Percentiles rank a stretch among this genome's conserved stretches.
Evolutionary conservation across 768 basidiomycete species (phyloP).

Genomic region (Trametes punicea): DNA sequence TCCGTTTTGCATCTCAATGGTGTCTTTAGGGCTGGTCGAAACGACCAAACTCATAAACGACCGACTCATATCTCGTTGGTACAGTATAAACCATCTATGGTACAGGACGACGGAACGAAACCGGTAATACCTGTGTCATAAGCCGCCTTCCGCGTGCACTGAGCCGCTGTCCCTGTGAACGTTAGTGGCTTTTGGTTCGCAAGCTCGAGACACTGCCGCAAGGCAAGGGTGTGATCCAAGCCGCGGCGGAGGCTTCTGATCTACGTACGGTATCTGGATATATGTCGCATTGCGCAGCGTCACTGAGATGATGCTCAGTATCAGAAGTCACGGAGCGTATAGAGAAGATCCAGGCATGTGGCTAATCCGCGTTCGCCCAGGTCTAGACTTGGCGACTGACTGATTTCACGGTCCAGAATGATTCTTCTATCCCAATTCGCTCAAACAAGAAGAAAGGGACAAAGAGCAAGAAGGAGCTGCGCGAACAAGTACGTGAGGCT

Average conservation of each 20-base stretch:
- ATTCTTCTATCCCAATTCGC: constrained; percentile 60
- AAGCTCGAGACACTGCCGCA: constrained; percentile 10
- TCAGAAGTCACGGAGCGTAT: constrained; percentile 53
- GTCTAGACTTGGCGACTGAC: no score
- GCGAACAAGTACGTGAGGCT: constrained; percentile 53
- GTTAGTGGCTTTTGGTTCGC: constrained; percentile 65
- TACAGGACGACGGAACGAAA: constrained; percentile 72
- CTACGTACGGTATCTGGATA: constrained; percentile 34
- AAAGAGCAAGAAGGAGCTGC: constrained; percentile 72
- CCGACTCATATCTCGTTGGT: background rate
- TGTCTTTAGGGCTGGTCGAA: background rate
- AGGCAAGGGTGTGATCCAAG: constrained; percentile 26
- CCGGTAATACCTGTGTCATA: constrained; percentile 40
- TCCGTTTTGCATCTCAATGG: constrained; percentile 20
- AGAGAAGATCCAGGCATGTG: constrained; percentile 55
- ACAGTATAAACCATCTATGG: constrained; percentile 77
- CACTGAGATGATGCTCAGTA: constrained; percentile 37
- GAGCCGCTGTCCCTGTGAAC: background rate
- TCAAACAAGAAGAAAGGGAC: constrained; percentile 69
- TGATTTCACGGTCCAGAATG: no score
- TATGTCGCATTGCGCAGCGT: background rate
- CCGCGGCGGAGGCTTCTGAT: constrained; percentile 45
- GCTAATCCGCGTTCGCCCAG: no score
- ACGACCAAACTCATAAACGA: background rate
- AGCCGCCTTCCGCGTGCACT: background rate